These are phyloP conservation scores for Cladosporium sp. DNA, from an alignment of 2,329 filamentous ascomycete species.

Conservation along the genomic window DNA sequence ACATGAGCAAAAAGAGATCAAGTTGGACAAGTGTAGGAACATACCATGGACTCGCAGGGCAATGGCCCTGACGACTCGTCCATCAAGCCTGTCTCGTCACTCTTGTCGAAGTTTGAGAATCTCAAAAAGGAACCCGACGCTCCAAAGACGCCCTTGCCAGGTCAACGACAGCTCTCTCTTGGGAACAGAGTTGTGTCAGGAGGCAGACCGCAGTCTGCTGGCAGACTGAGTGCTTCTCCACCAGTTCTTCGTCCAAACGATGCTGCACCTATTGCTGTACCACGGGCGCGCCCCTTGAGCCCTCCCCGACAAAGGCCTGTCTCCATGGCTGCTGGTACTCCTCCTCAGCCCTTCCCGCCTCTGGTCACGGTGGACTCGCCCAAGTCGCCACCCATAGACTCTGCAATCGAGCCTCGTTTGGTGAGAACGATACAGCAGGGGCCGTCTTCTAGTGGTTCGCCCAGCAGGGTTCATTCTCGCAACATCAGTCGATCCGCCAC, in stretches of 20 bases:
- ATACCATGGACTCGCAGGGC: slow-evolving; percentile 4
- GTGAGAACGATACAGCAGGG: slow-evolving; percentile 10
- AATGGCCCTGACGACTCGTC: slow-evolving; percentile 71
- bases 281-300: slow-evolving; percentile 28
- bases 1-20: neutral
- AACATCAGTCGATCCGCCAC: slow-evolving; percentile 39
- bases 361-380: slow-evolving; percentile 67
- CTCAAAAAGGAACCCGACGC: slow-evolving; percentile 42
- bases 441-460: slow-evolving; percentile 5
- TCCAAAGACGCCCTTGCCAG: slow-evolving; percentile 16
- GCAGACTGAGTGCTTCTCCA: slow-evolving; percentile 22
- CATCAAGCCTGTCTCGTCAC: slow-evolving; percentile 76
- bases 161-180: slow-evolving; percentile 16
- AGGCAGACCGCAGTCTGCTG: slow-evolving; percentile 5
- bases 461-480: slow-evolving; percentile 14
- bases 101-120: slow-evolving; percentile 77
- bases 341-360: slow-evolving; percentile 53
- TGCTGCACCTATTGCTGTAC: slow-evolving; percentile 19
- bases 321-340: slow-evolving; percentile 47
- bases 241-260: slow-evolving; percentile 24
- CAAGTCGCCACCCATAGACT: slow-evolving; percentile 56
- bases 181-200: neutral
- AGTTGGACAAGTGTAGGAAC: neutral
- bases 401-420: slow-evolving; percentile 24
- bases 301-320: slow-evolving; percentile 39